Evolutionary conservation across 1,284 basidiomycete species (phyloP), one percentile per base, ranked within the genome.

Genomic region (Boletus sp.): DNA sequence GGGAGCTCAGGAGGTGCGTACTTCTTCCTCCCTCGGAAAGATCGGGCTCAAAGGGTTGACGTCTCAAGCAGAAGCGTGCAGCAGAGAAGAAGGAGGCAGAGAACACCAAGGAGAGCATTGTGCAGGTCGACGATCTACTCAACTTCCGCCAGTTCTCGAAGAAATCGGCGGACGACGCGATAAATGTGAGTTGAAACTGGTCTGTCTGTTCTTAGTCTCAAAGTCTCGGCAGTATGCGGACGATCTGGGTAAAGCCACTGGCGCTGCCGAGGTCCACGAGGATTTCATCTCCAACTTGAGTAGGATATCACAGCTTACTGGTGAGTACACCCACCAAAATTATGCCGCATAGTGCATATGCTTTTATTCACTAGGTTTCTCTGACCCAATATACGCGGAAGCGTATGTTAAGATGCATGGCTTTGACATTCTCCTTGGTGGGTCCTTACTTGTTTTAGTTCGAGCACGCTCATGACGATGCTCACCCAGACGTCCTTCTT

Each of bases 391-490:
- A 51, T 99, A 99, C 61, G 94, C 95, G 5, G 96, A 99, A 68
- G 95, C 95, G 1, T 94, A 94, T 59, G 94, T 99, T 60, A 96
- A 95, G 67, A 93, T 99, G 65, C 92, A 98, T 59, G 94, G 95
- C 45, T 99, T 99, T 66, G 96, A 99, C 69, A 98, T 99, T 60
- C 72, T 94, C 45, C 81, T 97, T 4, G 88, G 88, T 89, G 44
- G 54, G 55, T 43, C 25, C 41, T 37, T 13, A 13, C 3, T 25
- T 23, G 5, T 29, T 33, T 32, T 35, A 20, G 7, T 35, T 33
- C 16, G 39, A 22, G 9, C 19, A 6, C 5, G 8, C 16, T 3
- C 1, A 30, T 14, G 16, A 33, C 19, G n/a, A 40, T 27, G 19
- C 1, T 38, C 16, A 16, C 43, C 33, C 23, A 84, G 95, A 99